These are phyloP conservation scores for Salix caprea DNA, from an alignment of 345 rosid species.

Conservation along the genomic window DNA sequence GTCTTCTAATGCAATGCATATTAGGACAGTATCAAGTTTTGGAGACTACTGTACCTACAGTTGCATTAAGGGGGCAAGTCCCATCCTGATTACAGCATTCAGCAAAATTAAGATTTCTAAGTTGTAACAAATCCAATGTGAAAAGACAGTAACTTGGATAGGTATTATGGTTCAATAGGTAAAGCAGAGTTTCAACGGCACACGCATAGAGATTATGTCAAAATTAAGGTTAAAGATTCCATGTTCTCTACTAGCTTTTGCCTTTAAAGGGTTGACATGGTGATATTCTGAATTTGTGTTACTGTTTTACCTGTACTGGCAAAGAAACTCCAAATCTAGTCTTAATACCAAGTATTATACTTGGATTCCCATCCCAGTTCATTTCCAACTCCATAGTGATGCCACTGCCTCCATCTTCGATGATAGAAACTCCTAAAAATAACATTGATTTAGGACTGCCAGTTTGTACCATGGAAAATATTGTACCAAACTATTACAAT, in stretches of 20 bases:
- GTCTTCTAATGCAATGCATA: neutral
- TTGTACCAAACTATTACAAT: neutral
- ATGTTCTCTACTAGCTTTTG: neutral
- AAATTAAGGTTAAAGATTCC: neutral
- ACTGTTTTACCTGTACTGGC: constrained; percentile 32
- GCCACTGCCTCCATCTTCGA: constrained; percentile 26
- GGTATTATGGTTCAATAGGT: neutral
- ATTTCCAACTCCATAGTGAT: constrained; percentile 38
- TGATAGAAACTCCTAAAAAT: constrained; percentile 27
- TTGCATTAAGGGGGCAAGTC: neutral
- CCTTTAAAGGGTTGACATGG: neutral
- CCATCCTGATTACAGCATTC: neutral
- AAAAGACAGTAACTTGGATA: too few species aligned
- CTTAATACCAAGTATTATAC: constrained; percentile 30
- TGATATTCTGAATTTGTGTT: neutral
- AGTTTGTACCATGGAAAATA: neutral
- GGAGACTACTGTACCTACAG: neutral
- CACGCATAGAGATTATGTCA: neutral
- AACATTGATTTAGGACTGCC: neutral
- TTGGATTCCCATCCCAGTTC: constrained; percentile 40
- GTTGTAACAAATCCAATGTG: too few species aligned
- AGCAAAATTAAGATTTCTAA: neutral
- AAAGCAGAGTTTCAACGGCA: neutral
- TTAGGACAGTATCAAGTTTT: neutral
- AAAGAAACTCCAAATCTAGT: constrained; percentile 31